These are phyloP conservation scores for Exophiala viscosa DNA, from an alignment of 2,329 filamentous ascomycete genomes.

Conservation along the genomic window DNA sequence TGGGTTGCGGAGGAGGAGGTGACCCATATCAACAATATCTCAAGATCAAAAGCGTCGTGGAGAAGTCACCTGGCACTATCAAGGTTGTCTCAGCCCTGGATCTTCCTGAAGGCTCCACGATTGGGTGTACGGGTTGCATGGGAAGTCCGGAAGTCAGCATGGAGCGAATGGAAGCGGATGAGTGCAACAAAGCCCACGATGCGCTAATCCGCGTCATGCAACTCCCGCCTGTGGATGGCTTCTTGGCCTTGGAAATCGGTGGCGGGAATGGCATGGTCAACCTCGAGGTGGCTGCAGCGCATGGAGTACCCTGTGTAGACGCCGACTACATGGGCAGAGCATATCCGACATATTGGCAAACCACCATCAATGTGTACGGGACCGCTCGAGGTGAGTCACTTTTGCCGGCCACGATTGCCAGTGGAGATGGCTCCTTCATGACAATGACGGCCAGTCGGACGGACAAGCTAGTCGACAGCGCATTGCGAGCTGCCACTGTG, in stretches of 20 bases:
- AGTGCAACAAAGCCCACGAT: slow-evolving; percentile 41
- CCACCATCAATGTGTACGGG: slow-evolving; percentile 21
- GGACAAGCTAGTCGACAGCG: slow-evolving; percentile 40
- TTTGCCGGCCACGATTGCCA: slow-evolving; percentile 33
- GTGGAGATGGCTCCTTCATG: slow-evolving; percentile 51
- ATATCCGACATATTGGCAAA: slow-evolving; percentile 20
- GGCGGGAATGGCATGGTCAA: slow-evolving; percentile 62
- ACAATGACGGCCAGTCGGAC: slow-evolving; percentile 36
- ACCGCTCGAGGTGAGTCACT: slow-evolving; percentile 8
- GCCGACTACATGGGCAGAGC: slow-evolving; percentile 43
- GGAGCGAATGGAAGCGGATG: slow-evolving; percentile 58
- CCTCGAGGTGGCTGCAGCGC: slow-evolving; percentile 51
- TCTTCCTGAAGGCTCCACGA: slow-evolving; percentile 47
- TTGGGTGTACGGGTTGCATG: slow-evolving; percentile 40
- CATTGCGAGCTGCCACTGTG: slow-evolving; percentile 51
- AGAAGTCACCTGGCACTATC: slow-evolving; percentile 38
- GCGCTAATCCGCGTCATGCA: slow-evolving; percentile 54
- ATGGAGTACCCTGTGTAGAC: slow-evolving; percentile 39
- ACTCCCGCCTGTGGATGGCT: slow-evolving; percentile 49
- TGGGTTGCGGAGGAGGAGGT: slow-evolving; percentile 49
- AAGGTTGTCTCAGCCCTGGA: slow-evolving; percentile 52
- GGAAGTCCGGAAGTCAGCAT: slow-evolving; percentile 60
- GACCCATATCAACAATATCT: slow-evolving; percentile 34
- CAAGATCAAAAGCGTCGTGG: slow-evolving; percentile 19
- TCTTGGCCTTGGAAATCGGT: slow-evolving; percentile 64